A percentile compares a stretch with the other conserved stretches of the same genome.
These are phyloP conservation scores for Lagerstroemia speciosa DNA, from an alignment of 345 rosid species.

Conservation along the genomic window DNA sequence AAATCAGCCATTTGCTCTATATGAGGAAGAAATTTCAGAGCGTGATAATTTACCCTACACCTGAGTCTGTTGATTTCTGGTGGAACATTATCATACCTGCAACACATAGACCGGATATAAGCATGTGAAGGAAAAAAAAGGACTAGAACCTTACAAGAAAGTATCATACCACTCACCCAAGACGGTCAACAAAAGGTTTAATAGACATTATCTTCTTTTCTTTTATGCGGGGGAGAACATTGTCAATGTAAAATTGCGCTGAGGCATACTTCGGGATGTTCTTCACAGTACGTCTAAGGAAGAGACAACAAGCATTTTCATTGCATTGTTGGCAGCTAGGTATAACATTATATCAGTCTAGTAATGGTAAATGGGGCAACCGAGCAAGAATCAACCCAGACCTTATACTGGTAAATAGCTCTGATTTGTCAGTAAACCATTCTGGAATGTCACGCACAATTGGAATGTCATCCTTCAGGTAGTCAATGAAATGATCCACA, in stretches of 20 bases:
- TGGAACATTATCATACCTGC: constrained; percentile 95
- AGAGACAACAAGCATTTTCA: constrained; percentile 8
- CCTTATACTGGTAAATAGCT: constrained; percentile 89
- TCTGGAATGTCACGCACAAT: constrained; percentile 93
- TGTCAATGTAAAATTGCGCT: constrained; percentile 95
- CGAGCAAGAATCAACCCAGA: constrained; percentile 13
- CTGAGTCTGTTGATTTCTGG: constrained; percentile 94
- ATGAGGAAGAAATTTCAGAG: constrained; percentile 87
- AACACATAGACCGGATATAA: constrained; percentile 12
- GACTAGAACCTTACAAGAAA: neutral
- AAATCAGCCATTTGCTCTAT: constrained; percentile 89
- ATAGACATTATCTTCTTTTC: constrained; percentile 99
- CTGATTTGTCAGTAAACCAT: constrained; percentile 95
- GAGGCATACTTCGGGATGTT: constrained; percentile 99
- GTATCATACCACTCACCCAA: constrained; percentile 53
- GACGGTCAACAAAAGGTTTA: constrained; percentile 98
- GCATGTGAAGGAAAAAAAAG: constrained; percentile 6
- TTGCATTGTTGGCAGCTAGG: constrained; percentile 12
- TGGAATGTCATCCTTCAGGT: constrained; percentile 77
- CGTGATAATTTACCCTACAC: constrained; percentile 98
- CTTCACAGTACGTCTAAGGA: constrained; percentile 85
- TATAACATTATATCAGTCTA: neutral
- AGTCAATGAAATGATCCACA: constrained; percentile 95
- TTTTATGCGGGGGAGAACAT: constrained; percentile 92
- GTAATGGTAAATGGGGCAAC: neutral